Conservation (phyloP, 2,329 filamentous ascomycete species). For the Monascus ruber region DNA sequence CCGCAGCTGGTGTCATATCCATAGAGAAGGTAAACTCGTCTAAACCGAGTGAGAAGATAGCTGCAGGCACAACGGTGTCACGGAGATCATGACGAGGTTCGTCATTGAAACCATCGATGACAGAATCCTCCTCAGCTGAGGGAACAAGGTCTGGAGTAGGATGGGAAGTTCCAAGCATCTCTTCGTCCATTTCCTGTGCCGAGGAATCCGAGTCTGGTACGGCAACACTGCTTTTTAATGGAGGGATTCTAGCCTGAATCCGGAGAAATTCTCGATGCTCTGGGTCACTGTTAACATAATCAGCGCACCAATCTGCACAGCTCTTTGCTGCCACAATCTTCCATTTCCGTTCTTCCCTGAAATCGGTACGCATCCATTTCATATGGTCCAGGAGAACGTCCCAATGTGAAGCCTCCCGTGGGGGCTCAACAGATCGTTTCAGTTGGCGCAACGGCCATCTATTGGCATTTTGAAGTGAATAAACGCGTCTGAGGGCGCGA, state of each 20-base stretch:
- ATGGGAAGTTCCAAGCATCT: conserved; percentile 29
- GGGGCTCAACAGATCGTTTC: conserved; percentile 71
- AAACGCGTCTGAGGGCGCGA: conserved; percentile 73
- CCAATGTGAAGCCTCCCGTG: conserved; percentile 65
- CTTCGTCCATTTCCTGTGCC: conserved; percentile 22
- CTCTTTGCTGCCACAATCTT: conserved; percentile 72
- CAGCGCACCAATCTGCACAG: conserved; percentile 69
- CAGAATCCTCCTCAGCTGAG: conserved; percentile 50
- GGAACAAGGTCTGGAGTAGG: conserved; percentile 57
- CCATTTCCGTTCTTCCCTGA: conserved; percentile 88
- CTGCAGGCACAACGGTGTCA: conserved; percentile 51
- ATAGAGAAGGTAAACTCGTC: conserved; percentile 74
- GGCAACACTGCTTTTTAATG: conserved; percentile 14
- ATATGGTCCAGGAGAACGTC: conserved; percentile 82
- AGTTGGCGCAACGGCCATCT: conserved; percentile 89
- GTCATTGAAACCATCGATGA: conserved; percentile 36
- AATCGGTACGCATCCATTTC: conserved; percentile 98
- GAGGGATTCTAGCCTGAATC: conserved; percentile 39
- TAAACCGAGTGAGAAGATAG: conserved; percentile 70
- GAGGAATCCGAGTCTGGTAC: conserved; percentile 12
- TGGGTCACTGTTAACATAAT: conserved; percentile 58
- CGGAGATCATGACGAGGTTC: conserved; percentile 33
- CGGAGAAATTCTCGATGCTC: conserved; percentile 59
- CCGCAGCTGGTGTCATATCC: conserved; percentile 60
- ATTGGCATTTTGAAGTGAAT: conserved; percentile 79